Evolutionary conservation across 208 protist genomes (phyloP), one percentile per base, ranked within the genome.

Genomic region (Leishmania mexicana): DNA sequence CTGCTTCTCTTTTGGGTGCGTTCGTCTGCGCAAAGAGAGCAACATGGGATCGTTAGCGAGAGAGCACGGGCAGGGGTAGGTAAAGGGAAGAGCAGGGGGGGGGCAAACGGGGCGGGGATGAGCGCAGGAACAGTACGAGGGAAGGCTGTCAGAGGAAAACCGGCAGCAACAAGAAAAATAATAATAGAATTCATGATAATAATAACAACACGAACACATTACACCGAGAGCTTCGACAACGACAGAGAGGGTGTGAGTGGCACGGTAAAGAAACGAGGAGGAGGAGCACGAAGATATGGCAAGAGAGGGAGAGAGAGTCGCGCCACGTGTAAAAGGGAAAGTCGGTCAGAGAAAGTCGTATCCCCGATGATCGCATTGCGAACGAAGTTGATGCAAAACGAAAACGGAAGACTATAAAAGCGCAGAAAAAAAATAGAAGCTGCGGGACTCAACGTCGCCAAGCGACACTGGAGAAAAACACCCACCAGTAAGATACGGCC

Each of bases 161-260:
- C 31, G 35, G 64, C 64, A 7, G 31, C 35, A 5, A 64, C 62
- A 81, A 75, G 31, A n/a, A 35, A 57, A 80, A 47, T 3, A 53
- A 71, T 53, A 70, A 67, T 8, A 35, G 31, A 79, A 64, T 75
- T 54, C 42, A 57, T 57, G 21, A 78, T 78, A 67, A 28, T 78
- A 47, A 53, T 31, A 38, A 24, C 65, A 75, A 31, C 28, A 35
- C 57, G 47, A 75, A 40, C 31, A 13, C 64, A 75, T 67, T 28
- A 71, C 67, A 21, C 45, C 45, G 45, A 53, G 24, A 51, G 28
- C 40, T 74, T 45, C 45, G 15, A 62, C 49, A 31, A 76, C 42
- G 68, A 78, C 42, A 70, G 54, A 78, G 53, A n/a, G 40, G 17
- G 70, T 28, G 47, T 60, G 24, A n/a, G 31, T 21, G 58, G 67